Evolutionary conservation across 441 rosid genomes (phyloP), one percentile per base, ranked within the genome.

Genomic region (Adansonia grandidieri): DNA sequence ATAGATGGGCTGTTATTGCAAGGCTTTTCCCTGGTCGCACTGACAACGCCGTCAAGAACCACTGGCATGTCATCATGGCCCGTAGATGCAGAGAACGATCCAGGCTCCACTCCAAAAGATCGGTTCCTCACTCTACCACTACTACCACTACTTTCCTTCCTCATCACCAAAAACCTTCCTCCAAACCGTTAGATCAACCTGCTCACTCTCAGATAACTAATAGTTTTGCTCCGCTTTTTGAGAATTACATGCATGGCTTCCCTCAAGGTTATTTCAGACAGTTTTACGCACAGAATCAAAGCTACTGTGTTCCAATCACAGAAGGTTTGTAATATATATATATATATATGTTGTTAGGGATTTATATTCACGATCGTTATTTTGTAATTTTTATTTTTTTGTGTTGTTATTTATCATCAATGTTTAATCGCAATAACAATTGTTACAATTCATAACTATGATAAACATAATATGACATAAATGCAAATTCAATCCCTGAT

Each of bases 1-100:
- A 88, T 54, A 81, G 89, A 62, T 90, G 93, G 91, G 88, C 93
- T 0, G 85, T 87, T 54, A 90, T 90, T 28, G 91, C 91, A 3
- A 84, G 89, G 78, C 83, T 86, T 8, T 90, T 90, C 48, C 90
- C 91, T 0, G 91, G 93, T 37, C 86, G 93, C 5, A 90, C 91
- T 0, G 93, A 90, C 58, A 90, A 88, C 80, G 91, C 91, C 0
- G 91, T 90, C 40, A 90, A 90, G 88, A 90, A 66, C 24, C 71
- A 66, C 42, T 66, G 71, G 71, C 71, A 66, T 48, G 93, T 88
- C 10, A 87, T 90, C 70, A 90, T 87, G 93, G 93, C 93, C 22
- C 80, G 94, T 58, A 81, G 89, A 60, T 78, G 80, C 75, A 80
- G 89, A n/a, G 84, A 84, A 68, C 76, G 85, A 6, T 84, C 85